Evolutionary conservation across 2,329 filamentous ascomycete genomes (phyloP).

Genomic region (Colletotrichum costaricense): DNA sequence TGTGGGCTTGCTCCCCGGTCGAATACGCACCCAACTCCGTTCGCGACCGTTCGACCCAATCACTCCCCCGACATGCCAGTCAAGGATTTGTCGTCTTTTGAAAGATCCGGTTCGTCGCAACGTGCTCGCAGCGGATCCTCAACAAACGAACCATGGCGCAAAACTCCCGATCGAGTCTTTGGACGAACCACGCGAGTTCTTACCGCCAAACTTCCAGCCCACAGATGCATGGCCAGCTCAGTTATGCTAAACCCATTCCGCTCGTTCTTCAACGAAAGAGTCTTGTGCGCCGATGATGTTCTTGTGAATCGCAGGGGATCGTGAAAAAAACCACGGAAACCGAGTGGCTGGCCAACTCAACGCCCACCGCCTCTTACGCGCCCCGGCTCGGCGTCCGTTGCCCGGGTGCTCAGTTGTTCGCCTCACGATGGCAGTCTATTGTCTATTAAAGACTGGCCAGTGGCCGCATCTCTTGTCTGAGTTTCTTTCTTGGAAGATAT

Average conservation of each 20-base stretch:
- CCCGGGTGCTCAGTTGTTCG: slow-evolving; percentile 10
- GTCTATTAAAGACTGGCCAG: slow-evolving; percentile 19
- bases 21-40: slow-evolving; percentile 6
- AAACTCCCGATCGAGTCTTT: slow-evolving; percentile 7
- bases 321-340: slow-evolving; percentile 1
- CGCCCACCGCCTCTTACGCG: slow-evolving; percentile 25
- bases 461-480: slow-evolving; percentile 9
- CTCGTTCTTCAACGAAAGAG: slow-evolving; percentile 19
- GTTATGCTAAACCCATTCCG: slow-evolving; percentile 17
- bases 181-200: slow-evolving; percentile 20
- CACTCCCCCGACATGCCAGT: background rate
- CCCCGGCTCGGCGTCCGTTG: slow-evolving; percentile 10
- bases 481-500: slow-evolving; percentile 24
- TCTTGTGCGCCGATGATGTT: slow-evolving; percentile 1
- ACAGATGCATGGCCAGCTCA: slow-evolving; percentile 15
- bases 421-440: slow-evolving; percentile 4
- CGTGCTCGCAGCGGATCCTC: slow-evolving; percentile 6
- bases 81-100: background rate
- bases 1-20: slow-evolving; percentile 17
- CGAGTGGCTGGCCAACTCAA: slow-evolving; percentile 22
- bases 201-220: slow-evolving; percentile 29
- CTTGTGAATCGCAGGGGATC: background rate
- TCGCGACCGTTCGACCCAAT: slow-evolving; percentile 13
- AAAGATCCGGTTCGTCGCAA: slow-evolving; percentile 24
- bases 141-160: slow-evolving; percentile 17